Conservation (phyloP, 2,329 filamentous ascomycete genomes). For the Hymenoscyphus occultus region DNA sequence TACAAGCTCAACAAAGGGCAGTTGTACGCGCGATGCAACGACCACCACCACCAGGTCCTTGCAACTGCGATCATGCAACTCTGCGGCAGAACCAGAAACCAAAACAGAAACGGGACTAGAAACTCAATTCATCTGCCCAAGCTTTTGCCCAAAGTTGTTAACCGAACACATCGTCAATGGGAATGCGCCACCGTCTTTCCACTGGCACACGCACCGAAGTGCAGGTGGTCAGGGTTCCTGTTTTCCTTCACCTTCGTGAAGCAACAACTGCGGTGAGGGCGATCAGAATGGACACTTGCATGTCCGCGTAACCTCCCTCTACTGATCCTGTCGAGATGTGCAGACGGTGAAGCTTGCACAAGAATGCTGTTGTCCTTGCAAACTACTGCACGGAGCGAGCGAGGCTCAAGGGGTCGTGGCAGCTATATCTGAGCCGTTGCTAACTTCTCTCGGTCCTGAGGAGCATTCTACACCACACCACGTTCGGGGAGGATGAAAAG, state of each 20-base stretch:
- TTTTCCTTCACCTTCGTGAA: neutral
- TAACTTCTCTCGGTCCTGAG: neutral
- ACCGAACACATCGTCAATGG: neutral
- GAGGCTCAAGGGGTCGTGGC: neutral
- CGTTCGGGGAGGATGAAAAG: neutral
- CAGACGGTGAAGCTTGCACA: neutral
- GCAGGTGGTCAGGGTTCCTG: neutral
- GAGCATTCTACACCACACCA: neutral
- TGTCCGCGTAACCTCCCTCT: neutral
- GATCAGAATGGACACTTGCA: constrained; percentile 3
- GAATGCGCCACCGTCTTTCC: neutral
- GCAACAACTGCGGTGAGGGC: neutral
- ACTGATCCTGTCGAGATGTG: neutral
- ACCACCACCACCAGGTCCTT: neutral
- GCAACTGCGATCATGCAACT: neutral
- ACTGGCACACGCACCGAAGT: neutral
- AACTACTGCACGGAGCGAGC: neutral
- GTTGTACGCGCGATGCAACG: neutral
- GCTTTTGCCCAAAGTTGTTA: neutral
- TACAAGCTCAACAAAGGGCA: neutral
- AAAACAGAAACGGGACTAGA: neutral
- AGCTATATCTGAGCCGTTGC: neutral
- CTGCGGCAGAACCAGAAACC: neutral
- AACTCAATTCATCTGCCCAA: neutral
- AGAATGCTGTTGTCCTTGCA: neutral